Evolutionary conservation across 441 rosid genomes (phyloP).

Genomic region (Adansonia rubrostipa): DNA sequence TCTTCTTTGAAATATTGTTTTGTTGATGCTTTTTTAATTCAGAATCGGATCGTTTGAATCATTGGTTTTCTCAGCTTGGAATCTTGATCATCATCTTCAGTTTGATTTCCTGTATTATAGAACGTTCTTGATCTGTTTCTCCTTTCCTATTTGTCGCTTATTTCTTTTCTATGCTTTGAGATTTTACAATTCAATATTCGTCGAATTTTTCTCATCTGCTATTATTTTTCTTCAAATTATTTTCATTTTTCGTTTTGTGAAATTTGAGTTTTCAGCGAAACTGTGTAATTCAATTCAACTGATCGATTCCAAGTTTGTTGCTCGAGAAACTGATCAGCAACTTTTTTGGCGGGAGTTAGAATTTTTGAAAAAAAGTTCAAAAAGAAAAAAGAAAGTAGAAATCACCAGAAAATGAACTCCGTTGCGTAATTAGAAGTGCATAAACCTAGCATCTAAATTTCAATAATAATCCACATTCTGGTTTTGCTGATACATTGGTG

Average conservation of each 20-base stretch:
- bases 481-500: not conserved
- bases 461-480: not conserved
- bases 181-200: not conserved
- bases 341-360: constrained; percentile 6
- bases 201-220: not conserved
- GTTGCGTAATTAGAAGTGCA: not conserved
- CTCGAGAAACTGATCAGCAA: not conserved
- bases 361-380: not conserved
- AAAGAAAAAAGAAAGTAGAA: not conserved
- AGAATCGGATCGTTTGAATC: not conserved
- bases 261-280: not conserved
- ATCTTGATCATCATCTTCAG: constrained; percentile 1
- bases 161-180: not conserved
- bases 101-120: not conserved
- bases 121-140: constrained; percentile 3
- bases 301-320: not conserved
- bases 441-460: constrained; percentile 2
- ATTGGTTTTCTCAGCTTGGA: not conserved
- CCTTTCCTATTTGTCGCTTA: not conserved
- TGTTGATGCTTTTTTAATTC: not conserved
- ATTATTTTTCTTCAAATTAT: not conserved
- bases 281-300: not conserved
- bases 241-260: not conserved
- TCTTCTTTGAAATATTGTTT: not conserved
- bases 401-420: not conserved